phyloP scores from a whole-genome alignment of 1,284 basidiomycete species.

The Tilletia caries region DNA sequence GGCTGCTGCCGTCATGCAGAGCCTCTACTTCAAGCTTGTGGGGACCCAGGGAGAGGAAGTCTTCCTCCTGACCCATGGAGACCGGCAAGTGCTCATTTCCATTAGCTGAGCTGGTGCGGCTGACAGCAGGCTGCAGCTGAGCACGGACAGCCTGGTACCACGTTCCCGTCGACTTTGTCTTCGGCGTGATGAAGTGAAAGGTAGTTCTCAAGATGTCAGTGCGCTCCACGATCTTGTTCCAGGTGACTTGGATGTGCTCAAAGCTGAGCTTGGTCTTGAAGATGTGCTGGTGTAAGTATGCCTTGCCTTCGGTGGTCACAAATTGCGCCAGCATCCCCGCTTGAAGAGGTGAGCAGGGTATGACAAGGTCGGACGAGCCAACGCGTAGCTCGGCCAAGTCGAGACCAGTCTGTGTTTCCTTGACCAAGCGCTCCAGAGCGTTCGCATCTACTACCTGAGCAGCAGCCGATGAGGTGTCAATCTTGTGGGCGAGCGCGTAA shows the following conservation, averaged over 20 bases:
- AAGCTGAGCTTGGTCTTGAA: constrained; percentile 14
- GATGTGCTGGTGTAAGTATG: constrained; percentile 42
- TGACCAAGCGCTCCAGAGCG: background rate
- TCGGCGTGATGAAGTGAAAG: constrained; percentile 31
- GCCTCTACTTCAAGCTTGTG: background rate
- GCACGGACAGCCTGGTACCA: constrained; percentile 26
- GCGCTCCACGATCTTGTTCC: constrained; percentile 25
- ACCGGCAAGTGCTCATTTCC: too few relatives aligned
- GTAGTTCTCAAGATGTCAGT: constrained; percentile 43
- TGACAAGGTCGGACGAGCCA: constrained; percentile 13
- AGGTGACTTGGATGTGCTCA: constrained; percentile 24
- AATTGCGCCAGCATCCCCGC: constrained; percentile 47
- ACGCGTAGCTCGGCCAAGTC: background rate
- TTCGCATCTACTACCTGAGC: background rate
- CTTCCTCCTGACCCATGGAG: background rate
- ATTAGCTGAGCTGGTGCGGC: too few relatives aligned
- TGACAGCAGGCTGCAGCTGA: constrained; percentile 29
- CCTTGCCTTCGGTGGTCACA: constrained; percentile 28
- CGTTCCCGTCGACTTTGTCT: background rate
- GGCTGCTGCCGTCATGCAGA: too few relatives aligned
- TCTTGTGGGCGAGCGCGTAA: constrained; percentile 28
- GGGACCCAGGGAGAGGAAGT: background rate
- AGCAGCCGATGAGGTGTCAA: background rate
- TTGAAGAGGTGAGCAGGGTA: constrained; percentile 51
- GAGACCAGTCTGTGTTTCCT: background rate